Conservation (phyloP, 2,329 filamentous ascomycete genomes). For the Neonectria faginata region DNA sequence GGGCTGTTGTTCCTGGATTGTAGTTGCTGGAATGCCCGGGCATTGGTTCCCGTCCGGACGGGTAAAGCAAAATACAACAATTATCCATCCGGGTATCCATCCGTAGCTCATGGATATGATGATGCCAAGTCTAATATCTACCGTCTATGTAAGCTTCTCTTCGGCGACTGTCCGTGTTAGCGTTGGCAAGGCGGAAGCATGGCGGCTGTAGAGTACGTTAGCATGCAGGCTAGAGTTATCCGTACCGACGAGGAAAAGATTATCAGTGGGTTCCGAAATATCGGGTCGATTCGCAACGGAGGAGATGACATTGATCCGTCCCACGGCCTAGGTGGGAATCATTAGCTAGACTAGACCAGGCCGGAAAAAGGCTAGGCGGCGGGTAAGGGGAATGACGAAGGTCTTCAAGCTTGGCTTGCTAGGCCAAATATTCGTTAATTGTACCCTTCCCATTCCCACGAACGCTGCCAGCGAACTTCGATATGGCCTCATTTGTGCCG, state of each 20-base stretch:
- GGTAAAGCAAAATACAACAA: not conserved
- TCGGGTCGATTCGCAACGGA: not conserved
- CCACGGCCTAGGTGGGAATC: conserved; percentile 7
- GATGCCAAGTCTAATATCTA: conserved; percentile 13
- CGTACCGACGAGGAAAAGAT: conserved; percentile 15
- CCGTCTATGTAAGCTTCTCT: not conserved
- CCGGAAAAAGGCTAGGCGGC: conserved; percentile 6
- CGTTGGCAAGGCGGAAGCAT: not conserved
- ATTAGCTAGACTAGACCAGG: not conserved
- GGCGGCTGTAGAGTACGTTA: not conserved
- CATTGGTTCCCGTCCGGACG: not conserved
- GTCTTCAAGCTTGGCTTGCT: not conserved
- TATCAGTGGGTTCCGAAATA: not conserved
- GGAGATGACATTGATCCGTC: conserved; percentile 14
- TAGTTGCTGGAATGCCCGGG: not conserved
- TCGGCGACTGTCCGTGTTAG: conserved; percentile 15
- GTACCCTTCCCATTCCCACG: conserved; percentile 14
- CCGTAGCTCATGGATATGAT: not conserved
- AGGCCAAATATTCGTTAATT: conserved; percentile 3
- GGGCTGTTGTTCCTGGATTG: not conserved
- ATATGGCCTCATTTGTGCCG: not conserved
- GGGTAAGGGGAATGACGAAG: conserved; percentile 21
- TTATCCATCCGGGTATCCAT: not conserved
- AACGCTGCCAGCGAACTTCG: conserved; percentile 3
- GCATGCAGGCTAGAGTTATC: too few species aligned